Base-by-base conservation (phyloP, 2,329 filamentous ascomycete species). In the Tolypocladium nubicola region DNA sequence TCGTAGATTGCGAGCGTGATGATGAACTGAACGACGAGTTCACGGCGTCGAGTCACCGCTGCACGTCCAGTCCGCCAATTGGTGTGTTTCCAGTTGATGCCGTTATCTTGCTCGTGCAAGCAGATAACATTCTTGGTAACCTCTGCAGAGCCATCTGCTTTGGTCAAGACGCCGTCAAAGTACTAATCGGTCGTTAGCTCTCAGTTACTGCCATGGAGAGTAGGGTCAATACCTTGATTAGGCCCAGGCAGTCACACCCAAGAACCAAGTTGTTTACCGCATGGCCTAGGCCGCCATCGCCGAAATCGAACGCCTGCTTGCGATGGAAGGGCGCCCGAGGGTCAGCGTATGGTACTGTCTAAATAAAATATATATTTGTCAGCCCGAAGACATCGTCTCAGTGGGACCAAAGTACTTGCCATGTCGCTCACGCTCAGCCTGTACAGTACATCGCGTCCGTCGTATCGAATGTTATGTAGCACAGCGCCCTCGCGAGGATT, bases 401-500 rank as follows among this genome's bases (percentile, higher is more conserved):
- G 49, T 3, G 3, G 38, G 23, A 2, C 16, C 13, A 14, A n/a
- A 8, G 3, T 9, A 21, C 65, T 55, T 53, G 80, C 79, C 87
- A 89, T 89, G 65, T 89, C 87, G 56, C 80, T 81, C 40, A 89
- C 74, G 39, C 80, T 81, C 23, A 89, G 68, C 2, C 87, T 78
- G 38, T 63, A 62, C 6, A 63, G 53, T n/a, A 89, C 72, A 55
- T 78, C 82, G 33, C 85, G 77, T 11, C 80, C 82, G 61, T 87
- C 84, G 60, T 86, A 89, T 56, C 78, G 77, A 7, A 90, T 71
- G 63, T 90, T 83, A 63, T 89, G 85, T 0, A 90, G 75, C 2
- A 86, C 84, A 14, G 83, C 79, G 38, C 87, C 87, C 68, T 90
- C 87, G 3, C 87, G 77, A 38, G 81, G 79, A 73, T 87, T 89